Evolutionary conservation across 2,329 filamentous ascomycete species (phyloP), one percentile per base, ranked within the genome.

Genomic region (Phialophora verrucosa): DNA sequence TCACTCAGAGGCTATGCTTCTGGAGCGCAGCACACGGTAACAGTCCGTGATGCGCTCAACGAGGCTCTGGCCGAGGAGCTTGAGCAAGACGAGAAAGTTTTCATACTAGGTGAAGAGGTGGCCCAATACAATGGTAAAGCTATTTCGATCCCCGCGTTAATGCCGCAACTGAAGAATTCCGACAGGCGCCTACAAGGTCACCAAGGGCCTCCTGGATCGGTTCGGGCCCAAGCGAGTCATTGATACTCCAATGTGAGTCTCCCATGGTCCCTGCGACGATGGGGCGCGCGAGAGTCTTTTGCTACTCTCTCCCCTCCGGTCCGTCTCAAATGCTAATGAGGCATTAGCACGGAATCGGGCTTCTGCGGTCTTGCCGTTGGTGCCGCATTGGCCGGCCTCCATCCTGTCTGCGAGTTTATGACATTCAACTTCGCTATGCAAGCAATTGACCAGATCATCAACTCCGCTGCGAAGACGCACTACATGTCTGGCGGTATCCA

Each of bases 351-450:
- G 69, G 95, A 99, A 83, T 93, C 91, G 75, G 95, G 95, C 75
- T 99, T 99, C 85, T 86, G 85, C 77, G 95, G 95, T 86, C 86
- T 99, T 70, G 94, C 94, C 62, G 90, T 98, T 71, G 95, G 95
- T 82, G 92, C 95, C 78, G 95, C 95, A 69, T 88, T 99, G 75
- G 94, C 93, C 78, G 95, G 95, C 72, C 87, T 99, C 74, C 91
- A 96, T 83, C 95, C 95, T 69, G 87, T 99, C 74, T 72, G 70
- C 70, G 70, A 72, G 92, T 99, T 99, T 87, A 99, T 99, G 95
- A 99, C 95, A 77, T 98, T 97, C 89, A 99, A 99, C 88, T 98
- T 98, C 79, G 94, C 95, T 81, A 99, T 99, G 95, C 95, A 99
- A 85, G 92, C 95, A 79, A 99, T 99, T 81, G 95, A 99, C 81